A percentile compares a stretch with the other conserved stretches of the same genome.
Conservation (phyloP, 805 yeast species). For the Grigorovia humatica region DNA sequence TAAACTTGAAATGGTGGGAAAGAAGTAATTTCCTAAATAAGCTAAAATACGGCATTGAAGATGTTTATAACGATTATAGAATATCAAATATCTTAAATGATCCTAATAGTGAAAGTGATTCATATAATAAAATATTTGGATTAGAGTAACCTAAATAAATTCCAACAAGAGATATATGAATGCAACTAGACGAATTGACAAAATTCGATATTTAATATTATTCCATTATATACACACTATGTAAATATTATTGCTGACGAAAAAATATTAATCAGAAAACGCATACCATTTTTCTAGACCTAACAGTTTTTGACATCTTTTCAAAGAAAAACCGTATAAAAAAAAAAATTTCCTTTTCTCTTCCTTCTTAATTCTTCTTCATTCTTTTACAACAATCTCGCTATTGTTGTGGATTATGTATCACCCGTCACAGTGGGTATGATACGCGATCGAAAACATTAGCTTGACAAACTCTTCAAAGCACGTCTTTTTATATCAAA, state of each 20-base stretch:
- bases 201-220: too few species aligned
- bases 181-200: neutral
- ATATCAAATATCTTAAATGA: neutral
- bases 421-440: too few species aligned
- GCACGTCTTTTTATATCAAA: too few species aligned
- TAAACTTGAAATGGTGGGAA: neutral
- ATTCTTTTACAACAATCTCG: neutral
- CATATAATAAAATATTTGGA: slow-evolving; percentile 19
- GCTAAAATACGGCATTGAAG: neutral
- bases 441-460: too few species aligned
- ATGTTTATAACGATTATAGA: neutral
- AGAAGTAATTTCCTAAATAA: neutral
- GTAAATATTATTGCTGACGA: neutral
- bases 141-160: slow-evolving; percentile 4
- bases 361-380: neutral
- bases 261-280: neutral
- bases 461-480: too few species aligned
- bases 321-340: neutral
- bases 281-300: neutral
- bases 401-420: neutral
- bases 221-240: neutral
- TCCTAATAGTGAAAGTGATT: slow-evolving; percentile 1
- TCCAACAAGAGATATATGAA: too few species aligned
- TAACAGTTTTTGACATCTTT: neutral
- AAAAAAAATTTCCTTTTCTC: neutral